Evolutionary conservation across 495 filamentous ascomycete species (phyloP).

Genomic region (Chlorociboria aeruginascens): DNA sequence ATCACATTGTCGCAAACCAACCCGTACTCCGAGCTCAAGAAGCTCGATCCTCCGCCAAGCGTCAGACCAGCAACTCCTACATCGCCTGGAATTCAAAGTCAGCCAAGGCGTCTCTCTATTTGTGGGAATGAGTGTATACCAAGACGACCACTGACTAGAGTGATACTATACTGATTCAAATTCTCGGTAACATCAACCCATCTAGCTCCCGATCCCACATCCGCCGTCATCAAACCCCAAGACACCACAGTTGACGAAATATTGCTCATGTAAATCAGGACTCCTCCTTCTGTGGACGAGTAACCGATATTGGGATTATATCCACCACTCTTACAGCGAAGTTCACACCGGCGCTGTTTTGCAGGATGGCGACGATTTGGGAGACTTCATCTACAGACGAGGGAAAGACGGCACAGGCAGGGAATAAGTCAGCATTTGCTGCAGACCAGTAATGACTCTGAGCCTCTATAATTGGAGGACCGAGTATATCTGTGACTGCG

Average conservation of each 20-base stretch:
- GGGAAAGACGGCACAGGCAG: conserved; percentile 37
- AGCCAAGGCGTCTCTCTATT: too few relatives aligned
- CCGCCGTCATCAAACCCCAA: neutral
- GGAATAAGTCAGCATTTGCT: conserved; percentile 27
- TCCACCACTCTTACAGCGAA: conserved; percentile 37
- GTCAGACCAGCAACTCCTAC: conserved; percentile 45
- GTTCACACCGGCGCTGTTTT: neutral
- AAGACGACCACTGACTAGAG: conserved; percentile 9
- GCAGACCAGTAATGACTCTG: conserved; percentile 38
- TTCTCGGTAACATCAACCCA: conserved; percentile 2
- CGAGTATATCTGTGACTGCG: neutral
- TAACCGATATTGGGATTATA: conserved; percentile 32
- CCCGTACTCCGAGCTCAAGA: conserved; percentile 28
- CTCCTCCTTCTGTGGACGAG: conserved; percentile 26
- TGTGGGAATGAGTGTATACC: neutral
- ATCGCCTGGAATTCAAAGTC: conserved; percentile 2
- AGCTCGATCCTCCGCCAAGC: conserved; percentile 29
- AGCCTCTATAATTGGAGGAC: conserved; percentile 21
- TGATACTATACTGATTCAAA: neutral
- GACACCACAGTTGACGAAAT: neutral
- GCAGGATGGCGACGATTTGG: conserved; percentile 2
- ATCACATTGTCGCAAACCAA: conserved; percentile 35
- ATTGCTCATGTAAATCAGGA: conserved; percentile 28
- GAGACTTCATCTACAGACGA: conserved; percentile 21
- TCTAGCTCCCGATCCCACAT: conserved; percentile 1